These are phyloP conservation scores for Starmerella gropengiesseri DNA, from an alignment of 805 yeast species.

Conservation along the genomic window DNA sequence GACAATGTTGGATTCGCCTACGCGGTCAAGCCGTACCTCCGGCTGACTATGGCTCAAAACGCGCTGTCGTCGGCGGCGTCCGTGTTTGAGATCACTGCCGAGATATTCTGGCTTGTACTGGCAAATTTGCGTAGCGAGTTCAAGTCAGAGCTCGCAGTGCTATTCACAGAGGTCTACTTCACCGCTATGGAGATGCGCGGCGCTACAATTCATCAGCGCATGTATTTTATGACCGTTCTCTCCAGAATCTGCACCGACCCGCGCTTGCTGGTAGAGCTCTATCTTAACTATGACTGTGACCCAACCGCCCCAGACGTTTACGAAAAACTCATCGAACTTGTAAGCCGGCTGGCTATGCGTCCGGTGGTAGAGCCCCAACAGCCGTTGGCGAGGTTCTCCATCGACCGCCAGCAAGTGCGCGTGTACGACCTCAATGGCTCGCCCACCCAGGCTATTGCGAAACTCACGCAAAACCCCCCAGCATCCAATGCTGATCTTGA, in stretches of 20 bases:
- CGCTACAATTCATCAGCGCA: slow-evolving; percentile 84
- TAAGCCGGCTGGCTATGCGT: slow-evolving; percentile 59
- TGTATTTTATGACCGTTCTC: slow-evolving; percentile 71
- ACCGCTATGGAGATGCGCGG: slow-evolving; percentile 88
- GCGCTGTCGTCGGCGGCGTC: slow-evolving; percentile 88
- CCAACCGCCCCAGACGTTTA: slow-evolving; percentile 61
- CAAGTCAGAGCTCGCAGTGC: slow-evolving; percentile 87
- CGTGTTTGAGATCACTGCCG: slow-evolving; percentile 81
- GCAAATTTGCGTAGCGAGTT: slow-evolving; percentile 76
- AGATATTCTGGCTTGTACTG: slow-evolving; percentile 83
- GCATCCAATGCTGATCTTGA: slow-evolving; percentile 38
- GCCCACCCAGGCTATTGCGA: slow-evolving; percentile 64
- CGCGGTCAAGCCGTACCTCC: slow-evolving; percentile 73
- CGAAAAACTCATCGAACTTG: slow-evolving; percentile 68
- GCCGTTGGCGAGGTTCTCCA: slow-evolving; percentile 39
- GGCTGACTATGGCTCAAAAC: slow-evolving; percentile 74
- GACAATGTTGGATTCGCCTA: slow-evolving; percentile 44
- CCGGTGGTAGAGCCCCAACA: slow-evolving; percentile 60
- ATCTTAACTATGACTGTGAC: slow-evolving; percentile 92
- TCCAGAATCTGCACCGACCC: slow-evolving; percentile 81
- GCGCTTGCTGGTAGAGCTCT: slow-evolving; percentile 79
- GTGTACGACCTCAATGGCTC: slow-evolving; percentile 64
- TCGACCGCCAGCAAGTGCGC: slow-evolving; percentile 37
- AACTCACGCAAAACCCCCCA: slow-evolving; percentile 30
- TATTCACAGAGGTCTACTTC: slow-evolving; percentile 83